Evolutionary conservation across 306 rosid species (phyloP).

Genomic region (Glycine tomentella): DNA sequence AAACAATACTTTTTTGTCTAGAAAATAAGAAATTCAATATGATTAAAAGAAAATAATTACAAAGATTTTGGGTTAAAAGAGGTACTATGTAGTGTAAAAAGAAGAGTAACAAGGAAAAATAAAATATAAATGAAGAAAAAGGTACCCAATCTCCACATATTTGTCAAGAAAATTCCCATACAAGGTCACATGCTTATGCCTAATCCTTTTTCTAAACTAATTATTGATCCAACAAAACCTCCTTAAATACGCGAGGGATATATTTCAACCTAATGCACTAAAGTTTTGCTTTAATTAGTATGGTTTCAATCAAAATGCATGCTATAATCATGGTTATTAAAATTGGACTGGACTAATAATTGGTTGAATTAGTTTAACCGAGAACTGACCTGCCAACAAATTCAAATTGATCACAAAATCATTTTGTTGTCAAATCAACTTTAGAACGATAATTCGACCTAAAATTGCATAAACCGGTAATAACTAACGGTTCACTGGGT

Average conservation of each 20-base stretch:
- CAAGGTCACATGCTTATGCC: not conserved
- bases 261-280: not conserved
- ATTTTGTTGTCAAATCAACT: too few relatives aligned
- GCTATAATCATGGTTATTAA: too few relatives aligned
- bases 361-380: too few relatives aligned
- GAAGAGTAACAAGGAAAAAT: not conserved
- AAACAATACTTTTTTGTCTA: not conserved
- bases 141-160: not conserved
- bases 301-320: not conserved
- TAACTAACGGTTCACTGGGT: too few relatives aligned
- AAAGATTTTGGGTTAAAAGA: not conserved
- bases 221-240: not conserved
- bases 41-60: not conserved
- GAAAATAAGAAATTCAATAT: not conserved
- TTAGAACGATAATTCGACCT: too few relatives aligned
- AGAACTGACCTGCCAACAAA: too few relatives aligned
- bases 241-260: not conserved
- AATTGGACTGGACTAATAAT: too few relatives aligned
- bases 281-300: not conserved
- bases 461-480: too few relatives aligned
- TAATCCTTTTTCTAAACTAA: not conserved
- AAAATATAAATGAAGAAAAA: conserved; percentile 1
- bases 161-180: not conserved
- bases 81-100: not conserved
- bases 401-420: too few relatives aligned